Conservation (phyloP, 2,329 filamentous ascomycete genomes). For the Ascochyta clinopodiicola region DNA sequence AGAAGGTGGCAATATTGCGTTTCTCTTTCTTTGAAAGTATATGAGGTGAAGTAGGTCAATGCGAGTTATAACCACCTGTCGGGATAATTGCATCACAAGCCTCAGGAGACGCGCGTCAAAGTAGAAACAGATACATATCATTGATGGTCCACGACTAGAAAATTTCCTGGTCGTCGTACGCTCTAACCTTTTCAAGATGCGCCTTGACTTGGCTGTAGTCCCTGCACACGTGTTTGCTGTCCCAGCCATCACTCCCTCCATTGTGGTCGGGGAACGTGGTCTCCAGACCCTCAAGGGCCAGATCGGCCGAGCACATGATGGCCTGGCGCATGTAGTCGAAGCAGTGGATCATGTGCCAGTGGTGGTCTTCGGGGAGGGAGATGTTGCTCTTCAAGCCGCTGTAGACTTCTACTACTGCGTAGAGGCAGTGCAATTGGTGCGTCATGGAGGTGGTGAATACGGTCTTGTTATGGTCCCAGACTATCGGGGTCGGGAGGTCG, state of each 20-base stretch:
- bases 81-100: too few species aligned
- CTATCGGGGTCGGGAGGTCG: conserved; percentile 43
- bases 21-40: too few species aligned
- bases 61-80: too few species aligned
- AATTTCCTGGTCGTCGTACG: conserved; percentile 45
- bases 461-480: conserved; percentile 40
- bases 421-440: conserved; percentile 45
- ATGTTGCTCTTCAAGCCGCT: conserved; percentile 34
- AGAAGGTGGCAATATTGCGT: too few species aligned
- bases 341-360: conserved; percentile 49
- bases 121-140: too few species aligned
- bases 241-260: conserved; percentile 46
- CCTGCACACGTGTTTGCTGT: conserved; percentile 42
- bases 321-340: conserved; percentile 47
- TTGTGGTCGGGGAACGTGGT: conserved; percentile 47
- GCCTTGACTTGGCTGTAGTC: conserved; percentile 24
- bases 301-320: conserved; percentile 43
- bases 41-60: too few species aligned
- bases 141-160: conserved; percentile 15
- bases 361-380: conserved; percentile 41
- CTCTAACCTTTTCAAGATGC: conserved; percentile 36
- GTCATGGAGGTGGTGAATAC: conserved; percentile 47
- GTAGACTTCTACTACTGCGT: conserved; percentile 43
- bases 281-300: conserved; percentile 41
- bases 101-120: too few species aligned